Conservation (phyloP, 306 rosid genomes). For the Quercus parvula region DNA sequence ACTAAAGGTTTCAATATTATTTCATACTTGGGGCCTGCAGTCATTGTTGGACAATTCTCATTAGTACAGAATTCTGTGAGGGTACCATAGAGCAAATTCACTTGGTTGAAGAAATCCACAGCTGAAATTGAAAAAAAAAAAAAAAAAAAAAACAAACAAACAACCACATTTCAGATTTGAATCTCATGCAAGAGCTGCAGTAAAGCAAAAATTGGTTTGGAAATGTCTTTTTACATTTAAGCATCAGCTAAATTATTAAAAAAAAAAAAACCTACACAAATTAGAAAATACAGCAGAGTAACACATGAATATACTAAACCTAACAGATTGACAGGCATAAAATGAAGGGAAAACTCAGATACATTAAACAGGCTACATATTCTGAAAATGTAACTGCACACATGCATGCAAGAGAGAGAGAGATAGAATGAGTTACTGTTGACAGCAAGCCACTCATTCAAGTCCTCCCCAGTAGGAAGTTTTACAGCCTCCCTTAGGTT, state of each 20-base stretch:
- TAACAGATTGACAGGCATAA: constrained; percentile 11
- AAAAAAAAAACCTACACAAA: neutral
- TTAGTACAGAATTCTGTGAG: constrained; percentile 97
- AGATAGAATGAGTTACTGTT: constrained; percentile 61
- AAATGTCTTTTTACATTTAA: neutral
- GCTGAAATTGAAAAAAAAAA: constrained; percentile 55
- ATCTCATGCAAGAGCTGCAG: neutral
- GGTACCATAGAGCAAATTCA: constrained; percentile 96
- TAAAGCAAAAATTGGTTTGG: constrained; percentile 4
- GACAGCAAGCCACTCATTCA: constrained; percentile 99
- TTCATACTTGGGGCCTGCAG: constrained; percentile 99
- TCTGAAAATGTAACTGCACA: neutral
- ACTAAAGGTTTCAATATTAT: constrained; percentile 6
- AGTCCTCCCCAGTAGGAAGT: constrained; percentile 98
- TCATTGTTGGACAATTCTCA: constrained; percentile 96
- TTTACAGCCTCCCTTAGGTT: constrained; percentile 99
- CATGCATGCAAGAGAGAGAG: neutral
- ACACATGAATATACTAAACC: neutral
- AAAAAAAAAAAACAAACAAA: neutral
- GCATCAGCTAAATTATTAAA: neutral
- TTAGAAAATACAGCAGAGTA: neutral
- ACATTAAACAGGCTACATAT: neutral
- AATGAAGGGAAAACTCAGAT: constrained; percentile 7
- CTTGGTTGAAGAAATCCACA: constrained; percentile 99
- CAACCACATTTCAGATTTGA: constrained; percentile 29